A percentile compares a stretch with the other conserved stretches of the same genome.
Evolutionary conservation across 2,329 filamentous ascomycete species (phyloP).

Genomic region (Scopulariopsis brevicaulis): DNA sequence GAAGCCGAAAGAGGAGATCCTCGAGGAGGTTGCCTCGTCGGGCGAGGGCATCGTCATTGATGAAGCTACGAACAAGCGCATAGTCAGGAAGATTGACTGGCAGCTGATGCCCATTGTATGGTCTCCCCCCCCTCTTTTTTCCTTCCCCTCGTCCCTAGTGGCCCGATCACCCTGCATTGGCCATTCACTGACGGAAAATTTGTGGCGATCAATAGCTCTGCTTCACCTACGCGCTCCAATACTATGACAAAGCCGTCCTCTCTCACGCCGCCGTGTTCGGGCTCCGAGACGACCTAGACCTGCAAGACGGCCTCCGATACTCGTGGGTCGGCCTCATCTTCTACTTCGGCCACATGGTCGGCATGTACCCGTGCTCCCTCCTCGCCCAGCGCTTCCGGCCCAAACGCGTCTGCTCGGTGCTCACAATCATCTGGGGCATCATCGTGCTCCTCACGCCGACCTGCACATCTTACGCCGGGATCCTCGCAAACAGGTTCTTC

Average conservation of each 20-base stretch:
- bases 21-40: background rate
- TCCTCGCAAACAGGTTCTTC: slow-evolving; percentile 30
- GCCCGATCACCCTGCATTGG: too few species aligned
- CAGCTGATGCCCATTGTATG: slow-evolving; percentile 10
- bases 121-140: background rate
- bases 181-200: background rate
- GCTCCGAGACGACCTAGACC: slow-evolving; percentile 20
- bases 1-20: background rate
- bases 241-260: slow-evolving; percentile 12
- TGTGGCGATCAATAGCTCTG: slow-evolving; percentile 7
- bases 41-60: slow-evolving; percentile 1
- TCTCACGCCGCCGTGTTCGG: slow-evolving; percentile 27
- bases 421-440: slow-evolving; percentile 12
- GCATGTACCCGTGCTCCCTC: slow-evolving; percentile 21
- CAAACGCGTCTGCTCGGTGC: slow-evolving; percentile 8
- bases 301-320: slow-evolving; percentile 21
- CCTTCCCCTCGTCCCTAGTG: background rate
- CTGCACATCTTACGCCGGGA: slow-evolving; percentile 24
- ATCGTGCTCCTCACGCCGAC: slow-evolving; percentile 30
- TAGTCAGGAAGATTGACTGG: slow-evolving; percentile 16
- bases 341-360: slow-evolving; percentile 24
- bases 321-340: slow-evolving; percentile 28
- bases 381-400: slow-evolving; percentile 13
- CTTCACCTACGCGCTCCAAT: slow-evolving; percentile 12
- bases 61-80: slow-evolving; percentile 12